Conservation (phyloP, 2,329 filamentous ascomycete genomes). For the Helicocarpus griseus region DNA sequence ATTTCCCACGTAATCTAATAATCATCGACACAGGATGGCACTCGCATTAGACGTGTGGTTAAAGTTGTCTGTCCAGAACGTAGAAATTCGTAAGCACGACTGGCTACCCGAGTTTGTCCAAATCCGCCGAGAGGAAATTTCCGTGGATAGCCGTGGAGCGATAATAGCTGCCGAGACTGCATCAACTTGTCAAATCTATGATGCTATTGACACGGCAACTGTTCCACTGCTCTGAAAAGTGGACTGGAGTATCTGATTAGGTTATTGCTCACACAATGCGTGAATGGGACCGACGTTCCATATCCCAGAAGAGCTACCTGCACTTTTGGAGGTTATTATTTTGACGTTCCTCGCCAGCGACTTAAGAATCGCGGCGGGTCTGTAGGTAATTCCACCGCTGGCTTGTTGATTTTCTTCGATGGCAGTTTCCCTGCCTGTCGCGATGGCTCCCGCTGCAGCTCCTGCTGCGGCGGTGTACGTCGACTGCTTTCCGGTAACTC, state of each 20-base stretch:
- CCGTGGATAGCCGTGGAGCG: too few species aligned
- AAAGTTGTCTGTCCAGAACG: too few species aligned
- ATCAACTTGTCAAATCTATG: too few species aligned
- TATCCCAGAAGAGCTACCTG: not conserved
- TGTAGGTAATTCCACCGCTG: slow-evolving; percentile 1
- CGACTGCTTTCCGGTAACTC: not conserved
- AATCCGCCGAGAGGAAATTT: too few species aligned
- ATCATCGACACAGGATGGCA: too few species aligned
- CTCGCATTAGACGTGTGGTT: too few species aligned
- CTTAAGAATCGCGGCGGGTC: slow-evolving; percentile 2
- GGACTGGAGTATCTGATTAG: not conserved
- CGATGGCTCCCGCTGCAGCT: not conserved
- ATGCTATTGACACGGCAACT: too few species aligned
- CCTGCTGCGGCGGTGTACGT: not conserved
- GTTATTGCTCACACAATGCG: not conserved
- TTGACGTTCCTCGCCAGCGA: not conserved
- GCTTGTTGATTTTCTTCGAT: not conserved
- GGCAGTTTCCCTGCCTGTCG: not conserved
- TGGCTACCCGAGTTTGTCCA: too few species aligned
- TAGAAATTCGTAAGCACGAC: too few species aligned
- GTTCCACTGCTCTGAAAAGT: too few species aligned
- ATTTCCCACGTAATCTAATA: too few species aligned
- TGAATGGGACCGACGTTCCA: not conserved
- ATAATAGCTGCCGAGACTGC: too few species aligned
- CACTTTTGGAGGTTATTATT: not conserved